phyloP scores from a whole-genome alignment of 75 land plant species.

The Chamaecyparis obtusa region DNA sequence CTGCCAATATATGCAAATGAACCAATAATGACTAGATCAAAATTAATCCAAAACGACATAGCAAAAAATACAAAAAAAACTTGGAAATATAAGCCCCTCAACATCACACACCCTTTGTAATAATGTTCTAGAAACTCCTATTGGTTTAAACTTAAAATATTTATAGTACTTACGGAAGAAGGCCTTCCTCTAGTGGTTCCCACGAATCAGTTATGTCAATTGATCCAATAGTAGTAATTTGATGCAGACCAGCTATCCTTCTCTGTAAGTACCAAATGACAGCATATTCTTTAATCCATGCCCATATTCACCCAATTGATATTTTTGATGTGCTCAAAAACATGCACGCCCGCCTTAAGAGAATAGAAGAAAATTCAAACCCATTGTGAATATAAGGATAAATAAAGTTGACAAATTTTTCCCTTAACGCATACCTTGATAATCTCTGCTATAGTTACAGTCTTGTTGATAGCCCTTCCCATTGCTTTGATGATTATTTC shows the following conservation, averaged over 20 bases:
- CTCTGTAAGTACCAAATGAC: constrained; percentile 40
- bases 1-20: constrained; percentile 21
- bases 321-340: background rate
- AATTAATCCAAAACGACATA: background rate
- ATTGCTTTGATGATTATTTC: constrained; percentile 90
- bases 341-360: background rate
- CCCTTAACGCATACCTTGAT: constrained; percentile 49
- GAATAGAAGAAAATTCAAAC: background rate
- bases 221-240: constrained; percentile 80
- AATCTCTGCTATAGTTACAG: constrained; percentile 82
- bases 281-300: background rate
- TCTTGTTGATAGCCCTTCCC: constrained; percentile 96
- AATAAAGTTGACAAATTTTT: background rate
- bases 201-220: constrained; percentile 91
- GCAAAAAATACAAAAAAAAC: background rate
- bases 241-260: constrained; percentile 91
- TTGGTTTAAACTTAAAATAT: background rate
- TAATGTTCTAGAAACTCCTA: background rate
- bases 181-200: constrained; percentile 96
- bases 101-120: background rate
- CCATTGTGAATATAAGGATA: background rate
- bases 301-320: background rate
- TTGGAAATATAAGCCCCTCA: background rate
- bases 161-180: constrained; percentile 65
- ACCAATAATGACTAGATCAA: background rate